Evolutionary conservation across 2,329 filamentous ascomycete genomes (phyloP).

Genomic region (Lasiodiplodia sp.): DNA sequence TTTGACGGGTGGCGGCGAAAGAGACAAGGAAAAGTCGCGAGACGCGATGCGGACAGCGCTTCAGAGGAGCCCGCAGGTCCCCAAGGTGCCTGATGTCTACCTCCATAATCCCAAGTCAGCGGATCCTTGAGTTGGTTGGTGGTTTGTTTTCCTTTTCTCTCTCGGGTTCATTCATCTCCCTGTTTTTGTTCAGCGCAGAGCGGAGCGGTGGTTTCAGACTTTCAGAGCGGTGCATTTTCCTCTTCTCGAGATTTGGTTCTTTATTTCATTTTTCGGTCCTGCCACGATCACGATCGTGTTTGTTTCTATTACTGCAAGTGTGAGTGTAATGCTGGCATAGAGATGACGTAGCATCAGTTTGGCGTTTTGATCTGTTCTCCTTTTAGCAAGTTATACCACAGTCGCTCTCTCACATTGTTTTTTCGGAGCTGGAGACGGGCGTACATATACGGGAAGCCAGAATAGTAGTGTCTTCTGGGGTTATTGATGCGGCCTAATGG

Average conservation of each 20-base stretch:
- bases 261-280: neutral
- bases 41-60: slow-evolving; percentile 43
- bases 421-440: neutral
- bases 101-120: slow-evolving; percentile 36
- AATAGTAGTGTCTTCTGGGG: slow-evolving; percentile 17
- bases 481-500: neutral
- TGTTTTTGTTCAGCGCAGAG: neutral
- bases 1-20: slow-evolving; percentile 59
- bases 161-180: neutral
- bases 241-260: neutral
- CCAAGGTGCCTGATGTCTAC: slow-evolving; percentile 57
- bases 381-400: slow-evolving; percentile 16
- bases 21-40: slow-evolving; percentile 42
- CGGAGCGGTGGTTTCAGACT: slow-evolving; percentile 1
- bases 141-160: neutral
- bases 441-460: slow-evolving; percentile 10
- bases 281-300: neutral
- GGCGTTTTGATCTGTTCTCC: slow-evolving; percentile 10
- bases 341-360: slow-evolving; percentile 23
- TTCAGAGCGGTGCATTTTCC: neutral
- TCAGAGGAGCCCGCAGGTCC: slow-evolving; percentile 55
- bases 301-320: neutral
- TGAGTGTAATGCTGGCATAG: slow-evolving; percentile 24
- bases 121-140: slow-evolving; percentile 4
- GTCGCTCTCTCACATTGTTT: slow-evolving; percentile 11